These are phyloP conservation scores for Beta corolliflora DNA, from an alignment of 179 eudicot species.

Conservation along the genomic window DNA sequence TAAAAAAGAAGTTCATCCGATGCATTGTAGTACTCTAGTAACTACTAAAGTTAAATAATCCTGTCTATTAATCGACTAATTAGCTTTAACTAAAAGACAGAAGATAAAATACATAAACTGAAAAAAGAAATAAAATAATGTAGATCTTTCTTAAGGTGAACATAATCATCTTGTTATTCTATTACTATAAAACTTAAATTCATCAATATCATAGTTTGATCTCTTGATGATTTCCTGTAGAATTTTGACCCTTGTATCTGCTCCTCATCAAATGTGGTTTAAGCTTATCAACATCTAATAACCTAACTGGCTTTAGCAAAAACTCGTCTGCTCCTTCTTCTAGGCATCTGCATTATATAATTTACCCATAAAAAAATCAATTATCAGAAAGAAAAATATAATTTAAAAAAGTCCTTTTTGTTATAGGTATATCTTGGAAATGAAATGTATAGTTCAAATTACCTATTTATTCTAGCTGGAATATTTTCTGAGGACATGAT, in stretches of 20 bases:
- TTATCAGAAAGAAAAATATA: not conserved
- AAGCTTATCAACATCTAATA: conserved; percentile 37
- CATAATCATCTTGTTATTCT: not conserved
- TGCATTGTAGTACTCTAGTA: too few species aligned
- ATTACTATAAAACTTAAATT: not conserved
- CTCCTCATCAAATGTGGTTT: conserved; percentile 29
- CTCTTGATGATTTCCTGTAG: not conserved
- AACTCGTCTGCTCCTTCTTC: conserved; percentile 44
- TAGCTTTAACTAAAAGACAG: too few species aligned
- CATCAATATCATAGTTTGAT: not conserved
- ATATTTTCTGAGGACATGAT: conserved; percentile 47
- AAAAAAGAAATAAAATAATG: not conserved
- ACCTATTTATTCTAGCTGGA: conserved; percentile 43
- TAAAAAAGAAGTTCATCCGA: too few species aligned
- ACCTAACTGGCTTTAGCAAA: conserved; percentile 36
- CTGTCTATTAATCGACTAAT: too few species aligned
- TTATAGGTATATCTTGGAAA: not conserved
- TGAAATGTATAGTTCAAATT: not conserved
- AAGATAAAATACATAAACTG: not conserved
- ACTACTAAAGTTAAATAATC: too few species aligned
- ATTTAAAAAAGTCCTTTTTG: not conserved
- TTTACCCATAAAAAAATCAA: not conserved
- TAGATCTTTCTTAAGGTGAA: not conserved
- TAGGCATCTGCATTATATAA: conserved; percentile 20
- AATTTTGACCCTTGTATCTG: conserved; percentile 18